Base-by-base conservation (phyloP, 2,329 filamentous ascomycete genomes). In the Colletotrichum caudatum region DNA sequence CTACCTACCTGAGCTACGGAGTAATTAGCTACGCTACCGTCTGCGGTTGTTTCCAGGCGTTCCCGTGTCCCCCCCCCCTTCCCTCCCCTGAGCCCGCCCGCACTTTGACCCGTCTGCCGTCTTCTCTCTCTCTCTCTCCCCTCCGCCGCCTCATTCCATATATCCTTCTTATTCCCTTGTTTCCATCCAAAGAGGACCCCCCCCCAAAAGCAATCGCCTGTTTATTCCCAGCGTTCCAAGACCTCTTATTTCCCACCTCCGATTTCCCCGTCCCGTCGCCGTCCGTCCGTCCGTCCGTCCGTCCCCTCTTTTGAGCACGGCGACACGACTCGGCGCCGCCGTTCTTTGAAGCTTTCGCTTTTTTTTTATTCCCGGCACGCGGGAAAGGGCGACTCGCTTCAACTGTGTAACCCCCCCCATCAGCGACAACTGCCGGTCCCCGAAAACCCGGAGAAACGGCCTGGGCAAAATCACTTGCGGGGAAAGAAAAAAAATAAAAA, bases 171-270 rank as follows among this genome's bases (percentile, higher is more conserved):
- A 46, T 46, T 46, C 44, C 44, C 65, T 69, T 69, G 64, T 64
- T 72, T 33, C 69, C 68, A 66, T 71, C 29, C 3, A 29, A 29
- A 29, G 29, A 29, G 29, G n/a, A n/a, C 29, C 29, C 29, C 29
- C 29, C 29, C 29, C 29, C 29, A 3, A 29, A 29, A 29, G 56
- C 72, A 69, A 70, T 74, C 69, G 46, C 72, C 72, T 63, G 72
- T 66, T 74, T 72, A 74, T 74, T 74, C 66, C 72, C 72, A 74
- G 69, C 41, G 64, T 53, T 14, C 63, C 64, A 71, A 67, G 50
- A 61, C 51, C 50, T 57, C 41, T 61, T 26, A 46, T 33, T 35
- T 35, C 44, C 26, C 33, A 26, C 44, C 44, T 57, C 50, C 64
- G 64, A 61, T 14, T 26, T 35, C 51, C 51, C 51, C 51, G 53